phyloP scores from a whole-genome alignment of 768 basidiomycete species.

The Boletus reticulatus region DNA sequence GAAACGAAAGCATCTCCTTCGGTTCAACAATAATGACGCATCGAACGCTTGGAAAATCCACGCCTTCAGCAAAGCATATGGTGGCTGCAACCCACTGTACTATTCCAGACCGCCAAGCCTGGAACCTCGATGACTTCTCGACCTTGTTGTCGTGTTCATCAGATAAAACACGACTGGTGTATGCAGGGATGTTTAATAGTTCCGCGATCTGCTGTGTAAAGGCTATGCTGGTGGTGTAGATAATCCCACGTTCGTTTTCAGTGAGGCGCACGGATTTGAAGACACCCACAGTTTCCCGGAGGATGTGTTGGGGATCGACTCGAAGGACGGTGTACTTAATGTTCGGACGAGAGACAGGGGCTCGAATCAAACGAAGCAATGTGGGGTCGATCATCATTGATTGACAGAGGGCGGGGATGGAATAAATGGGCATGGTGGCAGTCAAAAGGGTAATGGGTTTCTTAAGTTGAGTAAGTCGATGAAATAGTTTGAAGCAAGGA shows the following conservation, averaged over 20 bases:
- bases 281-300: background rate
- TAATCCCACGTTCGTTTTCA: background rate
- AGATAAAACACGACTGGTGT: constrained; percentile 1
- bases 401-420: background rate
- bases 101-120: background rate
- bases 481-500: constrained; percentile 11
- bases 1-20: constrained; percentile 5
- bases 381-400: background rate
- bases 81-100: background rate
- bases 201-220: background rate
- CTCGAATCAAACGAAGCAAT: background rate
- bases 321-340: background rate
- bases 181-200: background rate
- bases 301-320: accelerated
- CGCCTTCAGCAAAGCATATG: constrained; percentile 5
- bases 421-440: constrained; percentile 3
- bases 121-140: background rate
- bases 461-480: background rate
- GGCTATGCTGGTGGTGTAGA: constrained; percentile 2
- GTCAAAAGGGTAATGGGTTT: constrained; percentile 13
- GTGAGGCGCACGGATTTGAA: background rate
- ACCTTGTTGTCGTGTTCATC: background rate
- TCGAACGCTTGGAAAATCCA: background rate
- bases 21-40: background rate
- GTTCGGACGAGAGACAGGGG: background rate